phyloP scores from a whole-genome alignment of 75 land plant genomes.

The Picea glauca region DNA sequence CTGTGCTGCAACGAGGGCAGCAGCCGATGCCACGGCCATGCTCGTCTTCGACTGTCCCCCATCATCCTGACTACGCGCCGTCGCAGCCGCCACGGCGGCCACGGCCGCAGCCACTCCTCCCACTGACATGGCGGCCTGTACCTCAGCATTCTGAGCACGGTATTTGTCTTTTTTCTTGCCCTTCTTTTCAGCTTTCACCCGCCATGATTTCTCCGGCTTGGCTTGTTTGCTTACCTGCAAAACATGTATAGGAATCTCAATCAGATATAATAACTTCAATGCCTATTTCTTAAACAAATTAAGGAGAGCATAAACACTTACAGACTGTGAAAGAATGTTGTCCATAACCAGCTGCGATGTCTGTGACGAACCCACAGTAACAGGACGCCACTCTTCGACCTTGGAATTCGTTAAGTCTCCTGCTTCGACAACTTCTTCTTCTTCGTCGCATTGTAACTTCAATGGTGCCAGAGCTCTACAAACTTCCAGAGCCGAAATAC shows the following conservation, averaged over 20 bases:
- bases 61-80: slow-evolving; percentile 49
- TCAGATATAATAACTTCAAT: not conserved
- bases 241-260: not conserved
- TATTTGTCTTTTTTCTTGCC: slow-evolving; percentile 82
- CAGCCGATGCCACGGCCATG: slow-evolving; percentile 94
- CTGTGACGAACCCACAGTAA: slow-evolving; percentile 80
- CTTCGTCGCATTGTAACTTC: slow-evolving; percentile 3
- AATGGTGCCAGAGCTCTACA: slow-evolving; percentile 62
- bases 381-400: slow-evolving; percentile 23
- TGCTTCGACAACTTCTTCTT: not conserved
- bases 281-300: not conserved
- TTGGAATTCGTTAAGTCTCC: too few species aligned
- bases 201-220: slow-evolving; percentile 48
- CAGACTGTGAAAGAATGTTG: slow-evolving; percentile 76
- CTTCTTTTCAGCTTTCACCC: slow-evolving; percentile 79
- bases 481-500: slow-evolving; percentile 75
- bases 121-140: slow-evolving; percentile 87
- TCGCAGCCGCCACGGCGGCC: slow-evolving; percentile 93
- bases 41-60: slow-evolving; percentile 40
- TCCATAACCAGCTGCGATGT: slow-evolving; percentile 88
- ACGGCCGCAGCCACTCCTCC: slow-evolving; percentile 96
- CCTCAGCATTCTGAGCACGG: slow-evolving; percentile 84
- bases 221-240: slow-evolving; percentile 9
- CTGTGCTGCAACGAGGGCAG: slow-evolving; percentile 89
- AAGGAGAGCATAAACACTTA: slow-evolving; percentile 26